Base-by-base conservation (phyloP, 2,329 filamentous ascomycete species). In the Diplodia corticola region DNA sequence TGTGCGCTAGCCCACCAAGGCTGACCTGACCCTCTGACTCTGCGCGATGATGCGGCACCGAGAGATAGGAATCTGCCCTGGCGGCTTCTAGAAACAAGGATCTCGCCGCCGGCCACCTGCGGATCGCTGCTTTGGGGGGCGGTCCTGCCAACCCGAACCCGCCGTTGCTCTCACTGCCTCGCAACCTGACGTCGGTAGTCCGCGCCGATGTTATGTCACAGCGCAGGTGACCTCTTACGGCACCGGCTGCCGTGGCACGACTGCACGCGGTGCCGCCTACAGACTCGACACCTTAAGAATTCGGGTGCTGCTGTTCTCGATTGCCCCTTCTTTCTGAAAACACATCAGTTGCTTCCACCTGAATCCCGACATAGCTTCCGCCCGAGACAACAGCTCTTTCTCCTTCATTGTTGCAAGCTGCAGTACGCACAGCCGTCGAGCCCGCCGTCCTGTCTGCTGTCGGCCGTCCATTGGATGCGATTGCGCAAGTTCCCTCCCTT, bases 71-170 rank as follows among this genome's bases (percentile, higher is more conserved):
- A 26, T 61, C 57, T 61, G 57, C 57, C 57, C 49, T 61, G 57
- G 24, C 40, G n/a, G 51, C 57, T 61, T 61, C 57, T 61, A 61
- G 57, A 61, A 49, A 61, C 57, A 61, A 49, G 57, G 57, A 35
- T 61, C 13, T 17, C 44, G 44, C 28, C 57, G 28, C 15, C 57
- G 44, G 57, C 57, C n/a, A 49, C n/a, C 57, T 61, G 57, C 28
- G 44, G 10, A 2, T 5, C 13, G 57, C 57, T 37, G 57, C 28
- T 61, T 61, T 61, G 22, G 44, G 40, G 40, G 17, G 12, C 33
- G 37, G 24, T 20, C 30, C 37, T 30, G 35, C 53, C 53, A 26
- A 20, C 53, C 17, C 13, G 12, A 46, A 24, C 54, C 54, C 30
- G 54, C 37, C 37, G 35, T 26, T 44, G 54, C 55, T 48, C 24